A percentile compares a stretch with the other conserved stretches of the same genome.
Evolutionary conservation across 2,329 filamentous ascomycete species (phyloP).

Genomic region (Fusarium sp.): DNA sequence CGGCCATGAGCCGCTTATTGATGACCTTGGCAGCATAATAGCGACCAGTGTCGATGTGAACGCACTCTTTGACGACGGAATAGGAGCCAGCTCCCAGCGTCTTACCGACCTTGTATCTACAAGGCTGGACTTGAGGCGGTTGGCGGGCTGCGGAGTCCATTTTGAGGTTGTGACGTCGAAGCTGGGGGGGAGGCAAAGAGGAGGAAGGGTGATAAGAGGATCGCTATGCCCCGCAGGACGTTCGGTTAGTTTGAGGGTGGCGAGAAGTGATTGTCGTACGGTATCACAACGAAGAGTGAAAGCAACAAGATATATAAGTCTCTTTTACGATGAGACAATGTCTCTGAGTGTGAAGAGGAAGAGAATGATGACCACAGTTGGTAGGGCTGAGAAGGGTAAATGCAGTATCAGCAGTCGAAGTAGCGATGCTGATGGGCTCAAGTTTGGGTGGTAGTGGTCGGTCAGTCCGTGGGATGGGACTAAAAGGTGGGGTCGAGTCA

Average conservation of each 20-base stretch:
- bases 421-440: constrained; percentile 28
- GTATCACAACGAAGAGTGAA: background rate
- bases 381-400: constrained; percentile 11
- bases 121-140: constrained; percentile 85
- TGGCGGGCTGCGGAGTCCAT: constrained; percentile 48
- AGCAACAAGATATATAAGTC: background rate
- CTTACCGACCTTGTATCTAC: constrained; percentile 98
- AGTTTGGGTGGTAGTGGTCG: constrained; percentile 19
- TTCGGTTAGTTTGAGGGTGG: constrained; percentile 8
- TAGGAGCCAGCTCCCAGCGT: constrained; percentile 97
- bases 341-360: background rate
- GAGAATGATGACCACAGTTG: background rate
- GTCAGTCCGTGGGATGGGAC: constrained; percentile 26
- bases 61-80: constrained; percentile 98
- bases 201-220: constrained; percentile 22
- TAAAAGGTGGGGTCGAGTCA: constrained; percentile 41
- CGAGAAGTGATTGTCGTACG: constrained; percentile 7
- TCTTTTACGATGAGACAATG: background rate
- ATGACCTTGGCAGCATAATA: constrained; percentile 99
- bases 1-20: constrained; percentile 98
- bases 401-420: constrained; percentile 25
- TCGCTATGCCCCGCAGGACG: constrained; percentile 40
- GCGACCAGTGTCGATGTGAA: constrained; percentile 96
- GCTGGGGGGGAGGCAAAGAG: constrained; percentile 6
- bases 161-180: constrained; percentile 20